A percentile compares a stretch with the other conserved stretches of the same genome.
These are phyloP conservation scores for Escallonia herrerae DNA, from an alignment of 129 eudicot species.

Conservation along the genomic window DNA sequence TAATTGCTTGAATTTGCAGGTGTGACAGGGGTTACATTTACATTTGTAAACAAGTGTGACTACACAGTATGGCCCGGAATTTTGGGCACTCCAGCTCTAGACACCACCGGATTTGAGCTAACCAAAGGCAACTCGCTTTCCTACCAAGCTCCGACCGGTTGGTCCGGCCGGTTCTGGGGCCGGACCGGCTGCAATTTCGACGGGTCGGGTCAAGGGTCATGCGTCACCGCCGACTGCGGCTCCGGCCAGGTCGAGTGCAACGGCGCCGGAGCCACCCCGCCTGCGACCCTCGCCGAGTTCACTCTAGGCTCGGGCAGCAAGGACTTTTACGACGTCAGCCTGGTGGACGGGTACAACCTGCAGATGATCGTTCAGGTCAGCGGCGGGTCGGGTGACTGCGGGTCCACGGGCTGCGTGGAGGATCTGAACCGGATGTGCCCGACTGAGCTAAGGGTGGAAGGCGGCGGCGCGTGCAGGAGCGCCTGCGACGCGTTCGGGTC, in stretches of 20 bases:
- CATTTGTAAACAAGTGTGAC: slow-evolving; percentile 53
- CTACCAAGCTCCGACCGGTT: slow-evolving; percentile 50
- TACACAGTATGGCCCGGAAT: slow-evolving; percentile 61
- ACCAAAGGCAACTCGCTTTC: slow-evolving; percentile 32
- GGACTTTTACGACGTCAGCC: slow-evolving; percentile 74
- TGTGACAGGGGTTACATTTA: slow-evolving; percentile 42
- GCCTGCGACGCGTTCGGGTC: slow-evolving; percentile 66
- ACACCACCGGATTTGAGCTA: slow-evolving; percentile 65
- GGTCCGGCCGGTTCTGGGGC: slow-evolving; percentile 89
- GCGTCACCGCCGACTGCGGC: slow-evolving; percentile 60
- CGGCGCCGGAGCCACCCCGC: slow-evolving; percentile 61
- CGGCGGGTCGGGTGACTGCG: slow-evolving; percentile 57
- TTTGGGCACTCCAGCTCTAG: slow-evolving; percentile 53
- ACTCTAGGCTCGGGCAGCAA: slow-evolving; percentile 54
- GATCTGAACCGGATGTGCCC: slow-evolving; percentile 64
- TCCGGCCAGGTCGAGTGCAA: slow-evolving; percentile 52
- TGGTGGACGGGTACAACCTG: slow-evolving; percentile 63
- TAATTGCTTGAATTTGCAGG: slow-evolving; percentile 10
- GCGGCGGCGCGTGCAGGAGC: slow-evolving; percentile 58
- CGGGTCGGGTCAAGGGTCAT: slow-evolving; percentile 33
- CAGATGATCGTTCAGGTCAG: slow-evolving; percentile 49
- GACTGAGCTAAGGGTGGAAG: slow-evolving; percentile 32
- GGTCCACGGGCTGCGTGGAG: slow-evolving; percentile 54
- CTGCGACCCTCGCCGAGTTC: slow-evolving; percentile 71
- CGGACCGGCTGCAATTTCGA: slow-evolving; percentile 55